Conservation (phyloP, 2,329 filamentous ascomycete species). For the Verticillium nonalfalfae region DNA sequence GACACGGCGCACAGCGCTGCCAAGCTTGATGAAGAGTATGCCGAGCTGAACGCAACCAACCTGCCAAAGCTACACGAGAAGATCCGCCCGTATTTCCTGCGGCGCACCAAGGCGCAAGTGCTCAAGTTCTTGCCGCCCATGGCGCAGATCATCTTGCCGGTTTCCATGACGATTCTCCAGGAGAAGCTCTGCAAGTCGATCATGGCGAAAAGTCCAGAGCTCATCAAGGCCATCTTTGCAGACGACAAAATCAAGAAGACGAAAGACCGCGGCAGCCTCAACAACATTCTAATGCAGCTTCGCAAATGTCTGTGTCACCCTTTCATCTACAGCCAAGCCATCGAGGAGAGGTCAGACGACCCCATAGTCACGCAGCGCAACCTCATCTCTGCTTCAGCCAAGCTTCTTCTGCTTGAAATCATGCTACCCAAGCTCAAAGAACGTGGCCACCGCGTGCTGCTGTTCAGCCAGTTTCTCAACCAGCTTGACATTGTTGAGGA, state of each 20-base stretch:
- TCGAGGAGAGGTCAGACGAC: slow-evolving; percentile 73
- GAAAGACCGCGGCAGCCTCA: slow-evolving; percentile 72
- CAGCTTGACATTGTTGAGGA: slow-evolving; percentile 90
- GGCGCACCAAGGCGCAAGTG: slow-evolving; percentile 83
- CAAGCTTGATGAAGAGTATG: slow-evolving; percentile 67
- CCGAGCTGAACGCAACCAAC: slow-evolving; percentile 75
- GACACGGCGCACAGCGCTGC: slow-evolving; percentile 66
- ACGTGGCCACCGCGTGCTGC: slow-evolving; percentile 81
- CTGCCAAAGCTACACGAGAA: slow-evolving; percentile 74
- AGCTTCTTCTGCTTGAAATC: slow-evolving; percentile 75
- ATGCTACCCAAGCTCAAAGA: slow-evolving; percentile 84
- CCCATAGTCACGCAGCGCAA: slow-evolving; percentile 64
- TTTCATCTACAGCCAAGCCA: slow-evolving; percentile 84
- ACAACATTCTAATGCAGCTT: slow-evolving; percentile 93
- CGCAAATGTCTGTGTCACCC: slow-evolving; percentile 94
- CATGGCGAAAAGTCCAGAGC: slow-evolving; percentile 78
- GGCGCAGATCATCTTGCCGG: slow-evolving; percentile 88
- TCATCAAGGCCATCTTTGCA: slow-evolving; percentile 82
- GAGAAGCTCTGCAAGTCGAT: slow-evolving; percentile 94
- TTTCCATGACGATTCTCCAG: slow-evolving; percentile 92
- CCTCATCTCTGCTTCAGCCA: slow-evolving; percentile 84
- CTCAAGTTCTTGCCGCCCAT: slow-evolving; percentile 88
- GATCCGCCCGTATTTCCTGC: slow-evolving; percentile 66
- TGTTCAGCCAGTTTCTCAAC: slow-evolving; percentile 92
- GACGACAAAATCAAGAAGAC: slow-evolving; percentile 60